Percentiles rank a stretch among this genome's conserved stretches.
phyloP scores from a whole-genome alignment of 1,139 yeast species.

The Yamadazyma conglobata region DNA sequence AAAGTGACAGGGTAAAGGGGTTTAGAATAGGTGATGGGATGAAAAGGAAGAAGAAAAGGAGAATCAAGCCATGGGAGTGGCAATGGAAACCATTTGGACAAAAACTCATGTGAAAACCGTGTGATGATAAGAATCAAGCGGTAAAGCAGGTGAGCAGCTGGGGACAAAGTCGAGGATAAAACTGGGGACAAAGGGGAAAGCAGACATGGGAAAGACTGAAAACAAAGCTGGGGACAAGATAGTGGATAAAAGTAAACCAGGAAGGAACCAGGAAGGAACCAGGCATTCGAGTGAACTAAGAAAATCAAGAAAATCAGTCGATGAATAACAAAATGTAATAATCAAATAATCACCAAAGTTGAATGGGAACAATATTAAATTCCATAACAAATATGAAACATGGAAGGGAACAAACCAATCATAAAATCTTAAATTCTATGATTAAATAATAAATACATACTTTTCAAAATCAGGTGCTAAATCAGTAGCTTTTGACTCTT shows the following conservation, averaged over 20 bases:
- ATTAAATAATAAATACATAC: conserved; percentile 39
- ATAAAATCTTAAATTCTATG: neutral
- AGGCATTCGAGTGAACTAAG: neutral
- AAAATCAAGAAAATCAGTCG: conserved; percentile 6
- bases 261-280: conserved; percentile 5
- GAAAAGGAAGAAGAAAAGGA: conserved; percentile 3
- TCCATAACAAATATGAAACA: conserved; percentile 3
- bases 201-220: neutral
- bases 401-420: conserved; percentile 1
- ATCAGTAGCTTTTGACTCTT: conserved; percentile 60
- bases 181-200: neutral
- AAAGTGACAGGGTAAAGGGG: conserved; percentile 8
- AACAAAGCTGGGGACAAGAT: too few relatives aligned
- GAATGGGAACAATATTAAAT: too few relatives aligned
- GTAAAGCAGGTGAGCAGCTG: too few relatives aligned
- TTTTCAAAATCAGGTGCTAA: conserved; percentile 67
- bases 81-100: conserved; percentile 1
- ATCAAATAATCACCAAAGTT: conserved; percentile 1
- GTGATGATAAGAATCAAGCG: too few relatives aligned
- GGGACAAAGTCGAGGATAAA: too few relatives aligned
- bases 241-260: neutral
- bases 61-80: conserved; percentile 5
- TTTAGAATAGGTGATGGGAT: conserved; percentile 2
- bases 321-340: conserved; percentile 1
- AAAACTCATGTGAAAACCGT: too few relatives aligned